Evolutionary conservation across 2,329 filamentous ascomycete genomes (phyloP).

Genomic region (Aspergillus piperis): DNA sequence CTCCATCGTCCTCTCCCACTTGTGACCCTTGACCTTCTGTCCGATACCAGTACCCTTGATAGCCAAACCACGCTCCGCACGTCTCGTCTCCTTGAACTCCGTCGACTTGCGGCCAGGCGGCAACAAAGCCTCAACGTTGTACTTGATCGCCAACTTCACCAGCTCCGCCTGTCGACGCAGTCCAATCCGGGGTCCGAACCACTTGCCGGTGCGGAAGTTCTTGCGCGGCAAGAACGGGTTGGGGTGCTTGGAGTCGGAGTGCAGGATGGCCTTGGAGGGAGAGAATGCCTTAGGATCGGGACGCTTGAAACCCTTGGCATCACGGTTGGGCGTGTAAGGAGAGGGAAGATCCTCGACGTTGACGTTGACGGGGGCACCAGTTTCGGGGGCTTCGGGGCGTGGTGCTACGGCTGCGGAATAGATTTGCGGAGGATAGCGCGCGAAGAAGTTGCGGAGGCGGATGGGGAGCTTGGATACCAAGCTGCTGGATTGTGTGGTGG

Average conservation of each 20-base stretch:
- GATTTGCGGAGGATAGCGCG: slow-evolving; percentile 74
- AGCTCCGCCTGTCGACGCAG: slow-evolving; percentile 86
- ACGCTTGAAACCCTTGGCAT: slow-evolving; percentile 44
- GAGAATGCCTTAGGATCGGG: slow-evolving; percentile 35
- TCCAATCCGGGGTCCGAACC: slow-evolving; percentile 81
- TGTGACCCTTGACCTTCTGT: slow-evolving; percentile 91
- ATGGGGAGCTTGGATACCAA: slow-evolving; percentile 60
- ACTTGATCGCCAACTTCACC: slow-evolving; percentile 76
- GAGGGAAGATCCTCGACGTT: slow-evolving; percentile 31
- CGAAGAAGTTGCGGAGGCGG: slow-evolving; percentile 82
- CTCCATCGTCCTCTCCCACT: slow-evolving; percentile 84
- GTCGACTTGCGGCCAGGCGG: slow-evolving; percentile 76
- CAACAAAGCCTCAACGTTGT: slow-evolving; percentile 79
- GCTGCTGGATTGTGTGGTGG: slow-evolving; percentile 23
- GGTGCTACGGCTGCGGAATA: slow-evolving; percentile 45
- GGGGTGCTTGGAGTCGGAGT: slow-evolving; percentile 50
- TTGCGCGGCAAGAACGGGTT: slow-evolving; percentile 84
- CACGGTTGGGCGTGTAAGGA: slow-evolving; percentile 44
- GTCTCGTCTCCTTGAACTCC: slow-evolving; percentile 64
- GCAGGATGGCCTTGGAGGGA: slow-evolving; percentile 36
- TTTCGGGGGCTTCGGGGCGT: slow-evolving; percentile 26
- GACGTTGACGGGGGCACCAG: neutral
- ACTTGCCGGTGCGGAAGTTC: slow-evolving; percentile 75
- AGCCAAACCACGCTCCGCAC: slow-evolving; percentile 75
- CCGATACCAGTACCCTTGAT: slow-evolving; percentile 93